A percentile compares a stretch with the other conserved stretches of the same genome.
These are phyloP conservation scores for Linum tenue DNA, from an alignment of 345 rosid genomes.

Conservation along the genomic window DNA sequence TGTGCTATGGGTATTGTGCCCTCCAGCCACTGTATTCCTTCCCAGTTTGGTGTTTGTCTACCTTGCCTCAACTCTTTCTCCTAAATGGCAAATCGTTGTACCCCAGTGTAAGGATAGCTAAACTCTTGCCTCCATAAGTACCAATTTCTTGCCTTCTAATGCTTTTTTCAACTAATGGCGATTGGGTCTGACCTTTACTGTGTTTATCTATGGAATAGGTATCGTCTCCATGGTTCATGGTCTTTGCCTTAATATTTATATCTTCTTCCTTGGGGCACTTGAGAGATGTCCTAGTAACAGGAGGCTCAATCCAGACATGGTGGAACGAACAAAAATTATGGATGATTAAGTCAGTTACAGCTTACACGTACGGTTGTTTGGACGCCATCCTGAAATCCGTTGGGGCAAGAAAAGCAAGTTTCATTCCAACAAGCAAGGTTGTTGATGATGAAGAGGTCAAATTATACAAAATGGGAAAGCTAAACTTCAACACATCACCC, in stretches of 20 bases:
- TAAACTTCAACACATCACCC: conserved; percentile 29
- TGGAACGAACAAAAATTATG: conserved; percentile 27
- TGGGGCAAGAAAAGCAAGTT: conserved; percentile 27
- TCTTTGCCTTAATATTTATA: conserved; percentile 22
- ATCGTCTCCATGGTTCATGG: conserved; percentile 12
- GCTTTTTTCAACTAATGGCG: neutral
- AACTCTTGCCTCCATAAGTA: no score
- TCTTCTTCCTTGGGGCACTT: conserved; percentile 17
- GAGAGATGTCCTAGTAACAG: conserved; percentile 18
- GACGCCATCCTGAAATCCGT: conserved; percentile 23
- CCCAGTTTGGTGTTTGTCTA: conserved; percentile 27
- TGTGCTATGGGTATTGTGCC: conserved; percentile 20
- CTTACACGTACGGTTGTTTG: conserved; percentile 17
- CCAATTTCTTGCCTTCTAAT: neutral
- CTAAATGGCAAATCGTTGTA: conserved; percentile 29
- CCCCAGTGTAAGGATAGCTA: conserved; percentile 25
- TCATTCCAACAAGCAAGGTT: conserved; percentile 32
- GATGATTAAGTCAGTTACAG: conserved; percentile 34
- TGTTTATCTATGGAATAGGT: conserved; percentile 13
- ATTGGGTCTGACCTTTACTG: no score
- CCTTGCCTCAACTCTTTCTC: conserved; percentile 36
- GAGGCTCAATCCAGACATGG: conserved; percentile 17
- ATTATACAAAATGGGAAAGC: conserved; percentile 25
- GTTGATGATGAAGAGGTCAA: conserved; percentile 16
- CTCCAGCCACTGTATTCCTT: conserved; percentile 15